A percentile compares a stretch with the other conserved stretches of the same genome.
Conservation (phyloP, 345 rosid genomes). For the Gossypium herbaceum region DNA sequence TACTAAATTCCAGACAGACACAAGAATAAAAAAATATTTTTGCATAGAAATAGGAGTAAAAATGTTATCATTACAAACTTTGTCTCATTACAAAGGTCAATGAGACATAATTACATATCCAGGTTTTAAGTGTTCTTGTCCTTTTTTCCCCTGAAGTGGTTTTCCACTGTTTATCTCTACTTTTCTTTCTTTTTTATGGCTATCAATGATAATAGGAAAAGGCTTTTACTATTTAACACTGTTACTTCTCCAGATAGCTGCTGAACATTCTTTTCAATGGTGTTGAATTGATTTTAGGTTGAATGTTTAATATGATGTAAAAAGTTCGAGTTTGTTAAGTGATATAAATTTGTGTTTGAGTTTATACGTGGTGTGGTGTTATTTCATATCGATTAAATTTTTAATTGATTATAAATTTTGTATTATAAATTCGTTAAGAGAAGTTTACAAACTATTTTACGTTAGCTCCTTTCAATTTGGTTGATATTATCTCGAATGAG, state of each 20-base stretch:
- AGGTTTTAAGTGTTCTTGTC: not conserved
- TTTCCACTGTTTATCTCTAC: conserved; percentile 4
- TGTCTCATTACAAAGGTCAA: conserved; percentile 19
- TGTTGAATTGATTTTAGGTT: too few relatives aligned
- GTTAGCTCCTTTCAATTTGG: too few relatives aligned
- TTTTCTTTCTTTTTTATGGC: not conserved
- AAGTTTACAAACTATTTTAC: too few relatives aligned
- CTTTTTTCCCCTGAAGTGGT: conserved; percentile 5
- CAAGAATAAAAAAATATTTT: not conserved
- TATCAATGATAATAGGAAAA: not conserved
- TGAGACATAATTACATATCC: conserved; percentile 12
- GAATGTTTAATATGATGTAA: too few relatives aligned
- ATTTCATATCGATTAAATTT: too few relatives aligned
- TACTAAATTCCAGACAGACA: conserved; percentile 9
- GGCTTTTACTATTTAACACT: not conserved
- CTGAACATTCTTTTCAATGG: not conserved
- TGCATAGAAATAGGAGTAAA: not conserved
- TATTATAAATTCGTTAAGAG: too few relatives aligned
- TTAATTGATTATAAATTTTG: too few relatives aligned
- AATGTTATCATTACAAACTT: conserved; percentile 13
- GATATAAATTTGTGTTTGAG: too few relatives aligned
- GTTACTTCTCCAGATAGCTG: not conserved
- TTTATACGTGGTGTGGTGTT: too few relatives aligned
- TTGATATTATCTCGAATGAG: too few relatives aligned
- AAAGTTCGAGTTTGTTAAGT: too few relatives aligned